Evolutionary conservation across 2,329 filamentous ascomycete species (phyloP), one percentile per base, ranked within the genome.

Genomic region (Colletotrichum liriopes): DNA sequence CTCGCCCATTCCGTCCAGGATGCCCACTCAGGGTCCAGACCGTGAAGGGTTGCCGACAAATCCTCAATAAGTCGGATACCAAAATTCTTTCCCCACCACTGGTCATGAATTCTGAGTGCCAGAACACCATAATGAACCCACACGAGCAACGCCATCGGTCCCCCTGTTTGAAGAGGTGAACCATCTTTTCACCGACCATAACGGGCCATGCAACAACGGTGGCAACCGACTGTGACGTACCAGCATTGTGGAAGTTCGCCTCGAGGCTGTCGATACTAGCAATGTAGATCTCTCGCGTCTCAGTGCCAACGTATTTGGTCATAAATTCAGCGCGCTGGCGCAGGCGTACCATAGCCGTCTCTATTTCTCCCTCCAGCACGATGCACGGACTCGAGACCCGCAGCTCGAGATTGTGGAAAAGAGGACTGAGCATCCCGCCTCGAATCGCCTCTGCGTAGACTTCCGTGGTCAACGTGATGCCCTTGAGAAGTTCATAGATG

Each of bases 101-200:
- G 29, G 20, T 56, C 14, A 32, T 56, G 52, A 20, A 56, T 18
- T 4, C 3, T 20, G 32, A 56, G 52, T 32, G 52, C 35, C 29
- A 56, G 18, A 37, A 56, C 52, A 20, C 52, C 32, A 56, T 56
- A 56, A 26, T 56, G 52, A 56, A 32, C 29, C 52, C 52, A 56
- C 29, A 56, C 8, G 5, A 56, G 52, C 16, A 56, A 20, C 16
- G 52, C 52, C 52, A 56, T 56, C 29, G 52, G 52, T 20, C 35
- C 29, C 29, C 29, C 20, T 39, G 18, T 20, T 56, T 37, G 29
- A 56, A 32, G 5, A 37, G 29, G 6, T 18, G 8, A 16, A 56
- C 20, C 29, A 56, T 3, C 29, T 56, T 35, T 5, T 41, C 1
- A 41, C 18, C n/a, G 29, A 3, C 52, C 52, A 35, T 56, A 9